Conservation (phyloP, 176 grass and related monocot genomes). For the Neostapfia colusana region DNA sequence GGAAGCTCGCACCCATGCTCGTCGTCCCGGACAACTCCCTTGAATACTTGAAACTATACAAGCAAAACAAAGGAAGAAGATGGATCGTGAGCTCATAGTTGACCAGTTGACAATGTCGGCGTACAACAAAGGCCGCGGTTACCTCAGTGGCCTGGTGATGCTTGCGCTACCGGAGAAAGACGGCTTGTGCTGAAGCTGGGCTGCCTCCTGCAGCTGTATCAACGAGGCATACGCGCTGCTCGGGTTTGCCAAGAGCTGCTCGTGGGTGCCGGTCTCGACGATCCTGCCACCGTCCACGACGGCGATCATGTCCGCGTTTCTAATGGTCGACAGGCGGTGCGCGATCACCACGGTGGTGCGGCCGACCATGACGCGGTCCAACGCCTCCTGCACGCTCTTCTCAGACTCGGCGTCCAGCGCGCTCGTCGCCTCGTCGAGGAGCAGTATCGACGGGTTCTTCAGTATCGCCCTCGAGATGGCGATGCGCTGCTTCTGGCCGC, state of each 20-base stretch:
- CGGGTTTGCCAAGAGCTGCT: conserved; percentile 66
- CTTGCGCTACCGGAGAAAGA: conserved; percentile 54
- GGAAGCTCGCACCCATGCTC: conserved; percentile 80
- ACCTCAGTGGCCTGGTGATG: conserved; percentile 72
- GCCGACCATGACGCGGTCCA: conserved; percentile 92
- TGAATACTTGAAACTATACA: conserved; percentile 67
- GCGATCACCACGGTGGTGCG: conserved; percentile 91
- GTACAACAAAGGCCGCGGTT: neutral
- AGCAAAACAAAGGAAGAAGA: neutral
- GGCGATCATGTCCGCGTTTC: conserved; percentile 82
- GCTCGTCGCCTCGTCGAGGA: conserved; percentile 90
- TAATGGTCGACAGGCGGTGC: conserved; percentile 79
- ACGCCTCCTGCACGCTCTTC: conserved; percentile 93
- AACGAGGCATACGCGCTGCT: conserved; percentile 69
- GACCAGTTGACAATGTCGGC: neutral
- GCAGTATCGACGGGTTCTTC: conserved; percentile 90
- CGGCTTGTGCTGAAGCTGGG: conserved; percentile 58
- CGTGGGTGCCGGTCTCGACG: conserved; percentile 86
- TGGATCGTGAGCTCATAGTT: neutral
- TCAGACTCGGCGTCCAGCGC: conserved; percentile 90
- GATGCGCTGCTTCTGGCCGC: conserved; percentile 96
- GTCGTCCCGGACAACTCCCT: conserved; percentile 72
- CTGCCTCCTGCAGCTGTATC: conserved; percentile 66
- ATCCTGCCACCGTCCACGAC: conserved; percentile 84
- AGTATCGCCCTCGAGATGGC: conserved; percentile 87